phyloP scores from a whole-genome alignment of 164 flowering plant genomes.

The Vitis riparia region DNA sequence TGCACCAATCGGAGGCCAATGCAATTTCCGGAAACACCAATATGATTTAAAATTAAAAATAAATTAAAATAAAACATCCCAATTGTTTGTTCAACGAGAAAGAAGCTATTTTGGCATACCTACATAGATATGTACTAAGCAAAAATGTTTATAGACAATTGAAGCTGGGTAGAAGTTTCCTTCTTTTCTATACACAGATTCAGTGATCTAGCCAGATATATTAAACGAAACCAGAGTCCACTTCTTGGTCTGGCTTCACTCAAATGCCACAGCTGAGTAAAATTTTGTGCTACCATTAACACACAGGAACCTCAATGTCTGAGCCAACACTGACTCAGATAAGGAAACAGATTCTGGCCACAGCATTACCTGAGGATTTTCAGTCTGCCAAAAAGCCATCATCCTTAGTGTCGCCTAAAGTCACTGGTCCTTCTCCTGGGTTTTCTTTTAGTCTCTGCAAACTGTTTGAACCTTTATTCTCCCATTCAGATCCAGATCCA shows the following conservation, averaged over 20 bases:
- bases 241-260: not conserved
- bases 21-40: no score
- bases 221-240: not conserved
- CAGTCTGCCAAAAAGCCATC: slow-evolving; percentile 14
- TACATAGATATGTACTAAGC: not conserved
- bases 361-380: not conserved
- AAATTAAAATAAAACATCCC: no score
- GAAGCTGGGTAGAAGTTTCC: slow-evolving; percentile 7
- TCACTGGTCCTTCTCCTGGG: not conserved
- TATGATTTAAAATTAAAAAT: no score
- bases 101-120: not conserved
- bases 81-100: not conserved
- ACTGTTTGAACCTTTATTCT: slow-evolving; percentile 3
- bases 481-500: not conserved
- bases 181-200: slow-evolving; percentile 13
- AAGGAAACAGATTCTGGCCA: no score
- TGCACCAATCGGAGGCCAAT: no score
- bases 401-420: not conserved
- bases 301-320: not conserved
- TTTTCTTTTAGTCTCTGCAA: slow-evolving; percentile 4
- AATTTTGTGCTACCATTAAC: not conserved
- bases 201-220: not conserved
- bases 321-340: not conserved
- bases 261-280: not conserved
- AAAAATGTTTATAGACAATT: slow-evolving; percentile 25